These are phyloP conservation scores for Xerocomellus chrysenteron DNA, from an alignment of 768 basidiomycete genomes.

Conservation along the genomic window DNA sequence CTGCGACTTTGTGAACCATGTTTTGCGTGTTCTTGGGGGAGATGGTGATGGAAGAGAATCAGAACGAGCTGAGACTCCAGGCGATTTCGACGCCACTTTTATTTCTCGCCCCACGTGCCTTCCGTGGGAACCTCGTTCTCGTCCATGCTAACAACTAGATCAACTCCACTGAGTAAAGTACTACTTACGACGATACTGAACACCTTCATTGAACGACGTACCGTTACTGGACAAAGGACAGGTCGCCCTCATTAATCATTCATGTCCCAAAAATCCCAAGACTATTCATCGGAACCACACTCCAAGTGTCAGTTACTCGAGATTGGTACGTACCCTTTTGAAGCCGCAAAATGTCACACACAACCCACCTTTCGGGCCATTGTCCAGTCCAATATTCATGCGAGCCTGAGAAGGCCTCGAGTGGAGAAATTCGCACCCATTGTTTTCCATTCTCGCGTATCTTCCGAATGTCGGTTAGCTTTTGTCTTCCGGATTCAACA, in stretches of 20 bases:
- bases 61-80: constrained; percentile 17
- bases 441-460: constrained; percentile 78
- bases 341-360: constrained; percentile 2
- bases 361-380: not conserved
- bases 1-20: constrained; percentile 92
- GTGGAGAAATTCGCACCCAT: constrained; percentile 36
- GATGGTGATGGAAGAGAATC: constrained; percentile 28
- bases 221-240: not conserved
- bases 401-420: constrained; percentile 34
- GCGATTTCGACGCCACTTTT: constrained; percentile 28
- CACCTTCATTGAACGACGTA: not conserved
- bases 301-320: constrained; percentile 62
- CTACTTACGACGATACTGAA: not conserved
- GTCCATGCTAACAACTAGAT: no score
- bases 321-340: constrained; percentile 37
- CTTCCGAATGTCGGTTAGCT: constrained; percentile 59
- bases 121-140: constrained; percentile 25
- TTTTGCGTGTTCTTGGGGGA: constrained; percentile 16
- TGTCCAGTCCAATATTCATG: constrained; percentile 62
- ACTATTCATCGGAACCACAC: not conserved
- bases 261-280: constrained; percentile 7
- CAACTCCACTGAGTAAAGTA: not conserved
- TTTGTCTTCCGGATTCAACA: not conserved
- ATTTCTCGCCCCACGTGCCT: constrained; percentile 31
- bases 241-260: not conserved